These are phyloP conservation scores for Populus deltoides DNA, from an alignment of 345 rosid species.

Conservation along the genomic window DNA sequence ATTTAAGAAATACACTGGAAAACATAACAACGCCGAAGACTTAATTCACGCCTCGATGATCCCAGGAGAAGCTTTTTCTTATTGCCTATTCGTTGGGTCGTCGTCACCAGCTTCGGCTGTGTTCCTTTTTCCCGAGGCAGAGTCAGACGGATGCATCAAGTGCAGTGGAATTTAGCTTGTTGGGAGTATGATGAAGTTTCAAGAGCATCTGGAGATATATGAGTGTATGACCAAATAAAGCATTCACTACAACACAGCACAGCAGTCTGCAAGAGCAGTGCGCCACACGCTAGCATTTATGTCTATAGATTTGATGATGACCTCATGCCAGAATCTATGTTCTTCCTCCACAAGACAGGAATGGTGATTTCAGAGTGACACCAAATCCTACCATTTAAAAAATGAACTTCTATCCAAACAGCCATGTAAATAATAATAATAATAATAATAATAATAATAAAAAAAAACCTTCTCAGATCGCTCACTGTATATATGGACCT, in stretches of 20 bases:
- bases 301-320: slow-evolving; percentile 61
- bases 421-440: too few relatives aligned
- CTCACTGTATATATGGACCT: neutral
- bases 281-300: slow-evolving; percentile 77
- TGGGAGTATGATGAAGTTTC: slow-evolving; percentile 27
- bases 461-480: neutral
- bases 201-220: slow-evolving; percentile 24
- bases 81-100: slow-evolving; percentile 7
- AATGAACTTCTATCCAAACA: too few relatives aligned
- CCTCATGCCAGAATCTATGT: slow-evolving; percentile 62
- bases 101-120: slow-evolving; percentile 22
- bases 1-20: neutral
- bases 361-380: slow-evolving; percentile 33
- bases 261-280: slow-evolving; percentile 17
- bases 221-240: slow-evolving; percentile 49
- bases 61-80: slow-evolving; percentile 1
- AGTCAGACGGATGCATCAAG: slow-evolving; percentile 46
- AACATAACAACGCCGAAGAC: too few relatives aligned
- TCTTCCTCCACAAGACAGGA: slow-evolving; percentile 49
- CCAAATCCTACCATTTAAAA: neutral
- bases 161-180: slow-evolving; percentile 24
- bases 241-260: slow-evolving; percentile 35
- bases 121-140: slow-evolving; percentile 23
- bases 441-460: too few relatives aligned
- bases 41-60: neutral